phyloP scores from a whole-genome alignment of 345 rosid species.

The Gossypium thurberi region DNA sequence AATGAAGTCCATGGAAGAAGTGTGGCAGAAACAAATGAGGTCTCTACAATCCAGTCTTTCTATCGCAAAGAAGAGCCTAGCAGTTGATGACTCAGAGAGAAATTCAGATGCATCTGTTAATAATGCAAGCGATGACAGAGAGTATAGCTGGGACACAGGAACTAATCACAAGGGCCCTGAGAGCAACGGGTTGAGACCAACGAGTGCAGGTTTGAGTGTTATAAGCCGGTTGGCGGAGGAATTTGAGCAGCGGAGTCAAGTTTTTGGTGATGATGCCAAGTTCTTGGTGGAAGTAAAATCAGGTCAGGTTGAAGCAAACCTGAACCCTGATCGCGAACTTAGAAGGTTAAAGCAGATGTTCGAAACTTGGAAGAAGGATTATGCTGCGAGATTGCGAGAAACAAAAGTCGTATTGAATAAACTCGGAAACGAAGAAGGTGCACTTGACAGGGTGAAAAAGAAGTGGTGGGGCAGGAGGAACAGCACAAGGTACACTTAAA shows the following conservation, averaged over 20 bases:
- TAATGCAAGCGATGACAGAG: constrained; percentile 70
- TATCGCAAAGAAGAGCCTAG: constrained; percentile 93
- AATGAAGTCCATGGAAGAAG: constrained; percentile 99
- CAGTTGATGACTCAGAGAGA: constrained; percentile 72
- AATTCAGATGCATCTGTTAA: constrained; percentile 88
- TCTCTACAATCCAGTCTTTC: constrained; percentile 94
- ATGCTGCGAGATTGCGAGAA: constrained; percentile 67
- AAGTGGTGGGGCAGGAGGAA: constrained; percentile 99
- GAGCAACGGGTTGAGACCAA: constrained; percentile 71
- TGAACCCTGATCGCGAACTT: constrained; percentile 87
- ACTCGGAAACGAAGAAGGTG: constrained; percentile 78
- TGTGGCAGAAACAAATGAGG: constrained; percentile 99
- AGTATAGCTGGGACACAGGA: constrained; percentile 57
- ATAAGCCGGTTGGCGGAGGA: constrained; percentile 88
- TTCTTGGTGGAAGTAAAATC: constrained; percentile 96
- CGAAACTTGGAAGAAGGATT: constrained; percentile 97
- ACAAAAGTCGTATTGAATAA: constrained; percentile 77
- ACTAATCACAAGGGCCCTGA: constrained; percentile 51
- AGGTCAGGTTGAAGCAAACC: constrained; percentile 88
- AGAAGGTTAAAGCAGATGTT: constrained; percentile 89
- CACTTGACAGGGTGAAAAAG: constrained; percentile 61
- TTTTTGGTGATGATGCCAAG: constrained; percentile 91
- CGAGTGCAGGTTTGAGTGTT: constrained; percentile 78
- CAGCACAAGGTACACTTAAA: constrained; percentile 57
- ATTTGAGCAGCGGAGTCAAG: constrained; percentile 91